Base-by-base conservation (phyloP, 371 early-diverging fungal species). In the Mortierella sp. region DNA sequence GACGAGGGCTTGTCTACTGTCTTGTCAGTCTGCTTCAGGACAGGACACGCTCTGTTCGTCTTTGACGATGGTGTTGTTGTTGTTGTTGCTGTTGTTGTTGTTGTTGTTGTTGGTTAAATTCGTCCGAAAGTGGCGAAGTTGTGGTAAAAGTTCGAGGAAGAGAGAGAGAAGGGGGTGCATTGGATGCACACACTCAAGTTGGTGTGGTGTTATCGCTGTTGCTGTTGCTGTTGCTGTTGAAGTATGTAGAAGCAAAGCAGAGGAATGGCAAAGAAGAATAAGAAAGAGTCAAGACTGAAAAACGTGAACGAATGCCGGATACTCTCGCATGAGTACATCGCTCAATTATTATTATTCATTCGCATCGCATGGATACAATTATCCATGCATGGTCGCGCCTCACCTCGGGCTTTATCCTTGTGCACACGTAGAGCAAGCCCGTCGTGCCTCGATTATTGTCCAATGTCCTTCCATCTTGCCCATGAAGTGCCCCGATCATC, bases 101-200 rank as follows among this genome's bases (percentile, higher is more conserved):
- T n/a, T n/a, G n/a, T n/a, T n/a, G n/a, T 40, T 40, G 43, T 6
- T 21, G 10, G 71, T 48, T 48, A 61, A 31, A 44, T 55, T 55
- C 69, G 72, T 72, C 72, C 69, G 53, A 69, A 50, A 44, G 79
- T 73, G 55, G 79, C 70, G 57, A 73, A 73, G 79, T 73, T 72
- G 67, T 10, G 21, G 46, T 0, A 43, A 37, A 37, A 57, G 37
- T 40, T 40, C 43, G 53, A 26, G 48, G 34, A n/a, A n/a, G 53
- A 21, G 57, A 48, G 26, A 51, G 59, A 59, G 26, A 50, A 50
- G 50, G 16, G 50, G 13, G 16, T 16, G 10, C 3, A 16, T 50
- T 11, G 50, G 16, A 50, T 50, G 16, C 50, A 50, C 16, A 50
- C 50, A 48, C 48, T 50, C 6, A 6, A 40, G 43, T 40, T 40